Conservation (phyloP, 805 yeast species). For the Candida ficus region DNA sequence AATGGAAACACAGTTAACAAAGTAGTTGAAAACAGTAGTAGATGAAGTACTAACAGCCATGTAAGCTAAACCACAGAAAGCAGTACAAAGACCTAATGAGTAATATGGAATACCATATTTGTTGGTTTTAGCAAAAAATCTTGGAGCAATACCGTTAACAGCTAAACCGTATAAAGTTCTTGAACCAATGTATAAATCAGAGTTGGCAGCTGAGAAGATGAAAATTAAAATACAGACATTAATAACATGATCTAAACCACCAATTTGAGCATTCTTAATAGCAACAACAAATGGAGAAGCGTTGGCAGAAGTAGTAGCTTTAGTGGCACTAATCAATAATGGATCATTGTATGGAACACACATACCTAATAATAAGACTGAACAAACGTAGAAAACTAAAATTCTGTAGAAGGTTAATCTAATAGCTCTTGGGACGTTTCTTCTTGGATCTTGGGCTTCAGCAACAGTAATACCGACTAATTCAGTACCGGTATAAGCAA, state of each 20-base stretch:
- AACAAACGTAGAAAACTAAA: slow-evolving; percentile 58
- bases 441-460: slow-evolving; percentile 42
- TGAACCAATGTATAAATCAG: slow-evolving; percentile 73
- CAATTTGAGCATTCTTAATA: slow-evolving; percentile 54
- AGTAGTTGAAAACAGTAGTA: slow-evolving; percentile 57
- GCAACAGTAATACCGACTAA: slow-evolving; percentile 46
- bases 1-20: slow-evolving; percentile 73
- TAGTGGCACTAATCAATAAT: slow-evolving; percentile 44
- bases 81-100: slow-evolving; percentile 44
- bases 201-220: slow-evolving; percentile 78
- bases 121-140: slow-evolving; percentile 58
- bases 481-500: slow-evolving; percentile 69
- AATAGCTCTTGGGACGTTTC: slow-evolving; percentile 42
- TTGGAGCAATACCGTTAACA: slow-evolving; percentile 70
- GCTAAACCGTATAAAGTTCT: slow-evolving; percentile 72
- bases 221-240: slow-evolving; percentile 75
- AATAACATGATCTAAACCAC: slow-evolving; percentile 65
- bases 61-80: slow-evolving; percentile 61
- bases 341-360: slow-evolving; percentile 63
- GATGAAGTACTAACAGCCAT: slow-evolving; percentile 60
- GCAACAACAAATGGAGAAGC: slow-evolving; percentile 85
- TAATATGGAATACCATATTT: slow-evolving; percentile 66
- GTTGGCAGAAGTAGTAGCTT: slow-evolving; percentile 53
- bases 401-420: slow-evolving; percentile 70
- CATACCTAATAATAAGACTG: slow-evolving; percentile 54